Conservation (phyloP, 805 yeast genomes). For the Kuraishia capsulata region DNA sequence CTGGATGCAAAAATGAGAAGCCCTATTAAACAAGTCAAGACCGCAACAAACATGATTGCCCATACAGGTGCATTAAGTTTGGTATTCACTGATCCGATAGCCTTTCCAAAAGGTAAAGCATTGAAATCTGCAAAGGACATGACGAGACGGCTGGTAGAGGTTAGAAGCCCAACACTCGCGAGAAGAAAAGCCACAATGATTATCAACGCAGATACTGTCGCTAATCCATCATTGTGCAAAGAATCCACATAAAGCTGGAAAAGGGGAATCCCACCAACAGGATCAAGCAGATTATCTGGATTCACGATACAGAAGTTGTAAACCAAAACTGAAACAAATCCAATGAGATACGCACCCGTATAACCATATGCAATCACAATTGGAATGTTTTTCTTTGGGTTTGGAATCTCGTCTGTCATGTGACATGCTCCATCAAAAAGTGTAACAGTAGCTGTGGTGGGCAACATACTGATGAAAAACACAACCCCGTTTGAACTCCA, state of each 20-base stretch:
- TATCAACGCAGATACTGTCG: no score
- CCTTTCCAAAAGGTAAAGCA: conserved; percentile 12
- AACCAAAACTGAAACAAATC: conserved; percentile 39
- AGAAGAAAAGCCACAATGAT: no score
- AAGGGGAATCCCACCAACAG: no score
- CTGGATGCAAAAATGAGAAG: conserved; percentile 32
- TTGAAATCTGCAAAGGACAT: conserved; percentile 14
- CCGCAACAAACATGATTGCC: conserved; percentile 7
- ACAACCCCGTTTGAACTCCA: conserved; percentile 49
- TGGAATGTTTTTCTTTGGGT: conserved; percentile 48
- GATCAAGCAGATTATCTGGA: no score
- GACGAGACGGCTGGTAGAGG: conserved; percentile 13
- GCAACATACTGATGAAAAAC: conserved; percentile 44
- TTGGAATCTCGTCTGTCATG: conserved; percentile 45
- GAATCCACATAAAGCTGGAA: no score
- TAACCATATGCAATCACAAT: conserved; percentile 49
- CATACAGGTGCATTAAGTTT: conserved; percentile 10
- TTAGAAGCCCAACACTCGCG: conserved; percentile 10
- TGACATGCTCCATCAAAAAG: conserved; percentile 47
- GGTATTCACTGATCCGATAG: conserved; percentile 9
- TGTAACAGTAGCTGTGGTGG: conserved; percentile 53
- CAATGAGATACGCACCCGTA: conserved; percentile 36
- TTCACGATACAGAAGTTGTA: conserved; percentile 31
- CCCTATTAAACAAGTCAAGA: conserved; percentile 16
- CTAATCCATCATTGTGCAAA: no score